Conservation (phyloP, 2,329 filamentous ascomycete species). For the Penicillium sp. region DNA sequence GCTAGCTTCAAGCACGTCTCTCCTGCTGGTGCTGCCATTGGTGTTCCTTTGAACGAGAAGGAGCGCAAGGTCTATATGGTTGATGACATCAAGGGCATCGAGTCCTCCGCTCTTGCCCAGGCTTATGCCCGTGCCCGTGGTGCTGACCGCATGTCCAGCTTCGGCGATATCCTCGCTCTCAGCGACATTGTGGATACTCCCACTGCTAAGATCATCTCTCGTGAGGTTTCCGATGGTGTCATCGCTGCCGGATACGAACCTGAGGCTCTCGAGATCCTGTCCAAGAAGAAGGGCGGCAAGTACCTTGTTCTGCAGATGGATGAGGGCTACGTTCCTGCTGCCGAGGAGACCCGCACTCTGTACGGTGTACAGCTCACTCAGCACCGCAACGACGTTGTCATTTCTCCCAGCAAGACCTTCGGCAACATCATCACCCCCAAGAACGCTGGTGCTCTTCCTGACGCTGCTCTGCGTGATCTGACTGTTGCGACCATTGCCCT, state of each 20-base stretch:
- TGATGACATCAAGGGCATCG: constrained; percentile 87
- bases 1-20: constrained; percentile 99
- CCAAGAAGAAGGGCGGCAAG: constrained; percentile 97
- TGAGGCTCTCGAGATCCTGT: constrained; percentile 85
- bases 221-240: constrained; percentile 96
- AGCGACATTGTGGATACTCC: constrained; percentile 73
- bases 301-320: constrained; percentile 97
- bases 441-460: constrained; percentile 71
- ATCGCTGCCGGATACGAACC: constrained; percentile 86
- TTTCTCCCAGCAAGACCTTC: constrained; percentile 81
- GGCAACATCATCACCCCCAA: constrained; percentile 84
- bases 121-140: constrained; percentile 95
- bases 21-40: constrained; percentile 92
- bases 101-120: constrained; percentile 83
- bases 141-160: constrained; percentile 98
- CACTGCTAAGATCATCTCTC: constrained; percentile 96
- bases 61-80: constrained; percentile 99
- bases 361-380: constrained; percentile 89
- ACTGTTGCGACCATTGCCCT: constrained; percentile 95
- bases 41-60: constrained; percentile 78
- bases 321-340: constrained; percentile 75
- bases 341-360: constrained; percentile 79
- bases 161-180: constrained; percentile 66
- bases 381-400: constrained; percentile 88
- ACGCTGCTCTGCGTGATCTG: constrained; percentile 83